A percentile compares a stretch with the other conserved stretches of the same genome.
Evolutionary conservation across 2,329 filamentous ascomycete genomes (phyloP).

Genomic region (Ophiocordyceps australis): DNA sequence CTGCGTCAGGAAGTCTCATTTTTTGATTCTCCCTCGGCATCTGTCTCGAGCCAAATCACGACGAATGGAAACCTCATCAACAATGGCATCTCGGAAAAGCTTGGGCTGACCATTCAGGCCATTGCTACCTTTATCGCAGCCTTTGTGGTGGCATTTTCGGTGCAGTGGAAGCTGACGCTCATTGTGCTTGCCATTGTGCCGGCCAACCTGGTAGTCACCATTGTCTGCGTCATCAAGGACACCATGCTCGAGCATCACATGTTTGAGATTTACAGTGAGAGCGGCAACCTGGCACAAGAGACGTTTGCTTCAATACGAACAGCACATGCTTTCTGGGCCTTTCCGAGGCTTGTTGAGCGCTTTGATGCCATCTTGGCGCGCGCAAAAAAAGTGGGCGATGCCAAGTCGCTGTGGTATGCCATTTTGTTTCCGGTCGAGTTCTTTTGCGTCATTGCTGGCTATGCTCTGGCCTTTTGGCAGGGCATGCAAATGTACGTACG

Average conservation of each 20-base stretch:
- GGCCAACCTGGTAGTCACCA: conserved; percentile 19
- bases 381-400: conserved; percentile 17
- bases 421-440: conserved; percentile 25
- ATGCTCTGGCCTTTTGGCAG: conserved; percentile 32
- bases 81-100: conserved; percentile 24
- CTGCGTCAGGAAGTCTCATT: conserved; percentile 34
- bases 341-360: conserved; percentile 19
- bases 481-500: conserved; percentile 24
- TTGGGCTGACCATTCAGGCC: conserved; percentile 21
- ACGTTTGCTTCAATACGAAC: conserved; percentile 28
- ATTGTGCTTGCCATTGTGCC: conserved; percentile 26
- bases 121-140: conserved; percentile 19
- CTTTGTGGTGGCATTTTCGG: conserved; percentile 19
- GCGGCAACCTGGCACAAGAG: conserved; percentile 27
- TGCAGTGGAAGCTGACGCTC: conserved; percentile 23
- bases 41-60: conserved; percentile 25
- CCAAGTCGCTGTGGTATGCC: conserved; percentile 23
- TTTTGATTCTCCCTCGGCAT: conserved; percentile 28
- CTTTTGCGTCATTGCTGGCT: conserved; percentile 27
- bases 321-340: conserved; percentile 30
- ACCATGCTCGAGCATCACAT: conserved; percentile 22
- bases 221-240: conserved; percentile 18
- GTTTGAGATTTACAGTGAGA: conserved; percentile 21
- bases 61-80: conserved; percentile 27
- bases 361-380: conserved; percentile 23